phyloP scores from a whole-genome alignment of 2,329 filamentous ascomycete species.

The Pseudogymnoascus sp. region DNA sequence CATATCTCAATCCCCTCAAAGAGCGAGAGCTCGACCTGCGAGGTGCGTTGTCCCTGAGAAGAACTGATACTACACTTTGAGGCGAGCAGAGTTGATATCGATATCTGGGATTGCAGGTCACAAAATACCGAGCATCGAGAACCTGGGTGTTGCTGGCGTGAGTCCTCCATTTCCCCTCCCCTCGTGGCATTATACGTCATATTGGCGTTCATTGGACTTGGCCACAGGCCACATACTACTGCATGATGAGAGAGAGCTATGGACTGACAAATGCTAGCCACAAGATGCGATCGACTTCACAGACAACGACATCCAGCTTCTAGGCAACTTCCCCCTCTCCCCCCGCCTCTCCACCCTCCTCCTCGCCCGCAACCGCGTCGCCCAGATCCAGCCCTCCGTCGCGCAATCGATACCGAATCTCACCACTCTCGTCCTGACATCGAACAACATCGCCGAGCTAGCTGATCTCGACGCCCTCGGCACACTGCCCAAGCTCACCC shows the following conservation, averaged over 20 bases:
- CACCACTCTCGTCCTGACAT: slow-evolving; percentile 69
- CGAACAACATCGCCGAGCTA: slow-evolving; percentile 75
- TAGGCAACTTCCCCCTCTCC: slow-evolving; percentile 88
- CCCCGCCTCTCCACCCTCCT: slow-evolving; percentile 82
- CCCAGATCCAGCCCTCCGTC: slow-evolving; percentile 68
- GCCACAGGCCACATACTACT: not conserved
- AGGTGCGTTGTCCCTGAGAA: slow-evolving; percentile 86
- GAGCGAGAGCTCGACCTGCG: slow-evolving; percentile 98
- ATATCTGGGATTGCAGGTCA: slow-evolving; percentile 65
- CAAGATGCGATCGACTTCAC: slow-evolving; percentile 97
- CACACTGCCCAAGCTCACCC: slow-evolving; percentile 60
- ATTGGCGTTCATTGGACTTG: not conserved
- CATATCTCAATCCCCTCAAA: slow-evolving; percentile 97
- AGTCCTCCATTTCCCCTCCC: slow-evolving; percentile 30
- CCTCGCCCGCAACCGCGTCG: slow-evolving; percentile 80
- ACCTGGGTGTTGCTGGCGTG: slow-evolving; percentile 88
- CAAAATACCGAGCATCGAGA: slow-evolving; percentile 95
- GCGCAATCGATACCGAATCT: slow-evolving; percentile 72
- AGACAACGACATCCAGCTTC: slow-evolving; percentile 87
- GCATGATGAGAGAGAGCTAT: slow-evolving; percentile 4
- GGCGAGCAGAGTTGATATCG: slow-evolving; percentile 75
- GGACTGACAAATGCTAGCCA: slow-evolving; percentile 44
- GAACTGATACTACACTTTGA: slow-evolving; percentile 86
- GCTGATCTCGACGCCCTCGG: slow-evolving; percentile 78
- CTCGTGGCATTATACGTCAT: slow-evolving; percentile 2